Percentiles rank a stretch among this genome's conserved stretches.
phyloP scores from a whole-genome alignment of 139 green algal species.

The Zygnema cylindricum region DNA sequence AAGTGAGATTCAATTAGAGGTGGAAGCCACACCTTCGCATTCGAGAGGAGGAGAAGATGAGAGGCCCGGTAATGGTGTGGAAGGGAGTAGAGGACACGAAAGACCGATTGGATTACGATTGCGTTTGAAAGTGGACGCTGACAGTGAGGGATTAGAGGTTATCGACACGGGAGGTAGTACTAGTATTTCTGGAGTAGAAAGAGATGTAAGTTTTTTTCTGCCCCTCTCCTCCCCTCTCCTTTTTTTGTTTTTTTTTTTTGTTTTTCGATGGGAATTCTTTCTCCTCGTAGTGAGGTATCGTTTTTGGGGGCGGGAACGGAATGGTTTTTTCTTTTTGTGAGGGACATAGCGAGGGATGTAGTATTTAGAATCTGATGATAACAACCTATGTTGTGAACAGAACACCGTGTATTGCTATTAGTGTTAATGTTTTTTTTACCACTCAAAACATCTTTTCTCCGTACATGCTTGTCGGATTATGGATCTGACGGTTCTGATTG shows the following conservation, averaged over 20 bases:
- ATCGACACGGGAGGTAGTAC: background rate
- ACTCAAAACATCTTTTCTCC: no score
- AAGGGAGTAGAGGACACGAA: background rate
- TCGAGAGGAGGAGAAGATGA: constrained; percentile 7
- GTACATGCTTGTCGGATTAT: no score
- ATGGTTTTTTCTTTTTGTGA: no score
- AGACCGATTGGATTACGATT: background rate
- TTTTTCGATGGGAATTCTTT: no score
- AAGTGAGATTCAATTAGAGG: background rate
- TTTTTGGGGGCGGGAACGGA: no score
- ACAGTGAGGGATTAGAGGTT: background rate
- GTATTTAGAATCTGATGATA: no score
- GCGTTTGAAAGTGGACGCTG: background rate
- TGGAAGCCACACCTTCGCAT: background rate
- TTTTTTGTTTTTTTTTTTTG: background rate
- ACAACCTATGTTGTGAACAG: no score
- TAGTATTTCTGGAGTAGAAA: constrained; percentile 6
- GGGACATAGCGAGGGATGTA: no score
- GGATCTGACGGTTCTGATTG: no score
- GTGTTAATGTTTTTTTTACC: no score
- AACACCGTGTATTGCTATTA: no score
- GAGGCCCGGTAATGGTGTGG: background rate
- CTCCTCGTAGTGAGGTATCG: no score
- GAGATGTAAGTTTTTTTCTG: background rate
- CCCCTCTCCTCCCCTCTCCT: background rate